These are phyloP conservation scores for Ophiostoma novo-ulmi DNA, from an alignment of 2,329 filamentous ascomycete species.

Conservation along the genomic window DNA sequence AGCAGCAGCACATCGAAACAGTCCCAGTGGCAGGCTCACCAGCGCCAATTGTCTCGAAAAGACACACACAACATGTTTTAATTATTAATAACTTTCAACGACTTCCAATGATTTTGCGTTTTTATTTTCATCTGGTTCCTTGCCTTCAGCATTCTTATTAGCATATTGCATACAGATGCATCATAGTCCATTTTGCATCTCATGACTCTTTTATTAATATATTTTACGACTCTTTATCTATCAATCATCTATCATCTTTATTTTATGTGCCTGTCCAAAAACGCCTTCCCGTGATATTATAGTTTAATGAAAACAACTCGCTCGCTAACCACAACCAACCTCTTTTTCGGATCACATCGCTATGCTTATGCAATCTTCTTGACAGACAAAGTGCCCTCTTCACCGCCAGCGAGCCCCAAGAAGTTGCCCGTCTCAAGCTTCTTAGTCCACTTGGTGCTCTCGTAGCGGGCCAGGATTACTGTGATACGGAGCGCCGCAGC, in stretches of 20 bases:
- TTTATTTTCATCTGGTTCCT: neutral
- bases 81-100: neutral
- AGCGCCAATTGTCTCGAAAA: neutral
- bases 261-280: neutral
- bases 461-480: conserved; percentile 66
- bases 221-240: neutral
- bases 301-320: neutral
- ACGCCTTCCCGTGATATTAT: neutral
- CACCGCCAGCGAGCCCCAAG: conserved; percentile 45
- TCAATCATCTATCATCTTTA: neutral
- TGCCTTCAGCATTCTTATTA: neutral
- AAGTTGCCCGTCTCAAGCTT: conserved; percentile 57
- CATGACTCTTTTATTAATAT: neutral
- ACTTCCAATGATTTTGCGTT: neutral
- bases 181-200: neutral
- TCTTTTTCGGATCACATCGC: neutral
- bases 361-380: conserved; percentile 42
- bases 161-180: neutral
- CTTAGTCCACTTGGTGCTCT: conserved; percentile 73
- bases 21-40: neutral
- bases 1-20: neutral
- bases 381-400: conserved; percentile 48
- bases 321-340: neutral
- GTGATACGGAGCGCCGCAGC: conserved; percentile 60
- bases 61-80: neutral